Conservation (phyloP, 2,329 filamentous ascomycete genomes). For the Grosmannia huntii region DNA sequence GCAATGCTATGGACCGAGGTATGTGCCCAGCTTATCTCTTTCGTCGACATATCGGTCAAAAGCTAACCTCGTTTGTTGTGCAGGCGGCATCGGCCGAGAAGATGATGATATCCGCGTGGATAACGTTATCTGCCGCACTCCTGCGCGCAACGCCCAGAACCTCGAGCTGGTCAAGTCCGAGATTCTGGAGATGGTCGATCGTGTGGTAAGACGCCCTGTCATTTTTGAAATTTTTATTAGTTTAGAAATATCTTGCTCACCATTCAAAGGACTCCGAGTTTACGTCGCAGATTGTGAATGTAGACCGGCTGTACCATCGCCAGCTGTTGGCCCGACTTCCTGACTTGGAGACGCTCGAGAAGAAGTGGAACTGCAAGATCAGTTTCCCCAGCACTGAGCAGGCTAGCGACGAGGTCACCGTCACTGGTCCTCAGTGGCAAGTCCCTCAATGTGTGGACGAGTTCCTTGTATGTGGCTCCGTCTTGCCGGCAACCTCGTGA, state of each 20-base stretch:
- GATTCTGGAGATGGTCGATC: conserved; percentile 98
- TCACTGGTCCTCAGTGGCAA: conserved; percentile 95
- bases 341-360: conserved; percentile 89
- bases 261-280: conserved; percentile 73
- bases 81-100: conserved; percentile 70
- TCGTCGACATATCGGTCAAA: neutral
- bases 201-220: conserved; percentile 48
- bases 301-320: conserved; percentile 90
- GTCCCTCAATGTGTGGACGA: conserved; percentile 94
- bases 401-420: conserved; percentile 89
- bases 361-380: conserved; percentile 99
- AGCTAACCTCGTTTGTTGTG: conserved; percentile 16
- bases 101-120: conserved; percentile 98
- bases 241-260: conserved; percentile 6
- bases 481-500: no score
- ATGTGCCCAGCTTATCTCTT: neutral
- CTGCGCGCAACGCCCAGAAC: conserved; percentile 91
- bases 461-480: conserved; percentile 48
- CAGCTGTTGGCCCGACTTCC: conserved; percentile 78
- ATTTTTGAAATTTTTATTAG: neutral
- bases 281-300: conserved; percentile 82
- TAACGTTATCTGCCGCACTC: conserved; percentile 96
- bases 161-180: conserved; percentile 96
- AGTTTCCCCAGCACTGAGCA: conserved; percentile 95
- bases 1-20: conserved; percentile 96